Percentiles rank a stretch among this genome's conserved stretches.
Evolutionary conservation across 495 filamentous ascomycete genomes (phyloP).

Genomic region (Neurospora sp.): DNA sequence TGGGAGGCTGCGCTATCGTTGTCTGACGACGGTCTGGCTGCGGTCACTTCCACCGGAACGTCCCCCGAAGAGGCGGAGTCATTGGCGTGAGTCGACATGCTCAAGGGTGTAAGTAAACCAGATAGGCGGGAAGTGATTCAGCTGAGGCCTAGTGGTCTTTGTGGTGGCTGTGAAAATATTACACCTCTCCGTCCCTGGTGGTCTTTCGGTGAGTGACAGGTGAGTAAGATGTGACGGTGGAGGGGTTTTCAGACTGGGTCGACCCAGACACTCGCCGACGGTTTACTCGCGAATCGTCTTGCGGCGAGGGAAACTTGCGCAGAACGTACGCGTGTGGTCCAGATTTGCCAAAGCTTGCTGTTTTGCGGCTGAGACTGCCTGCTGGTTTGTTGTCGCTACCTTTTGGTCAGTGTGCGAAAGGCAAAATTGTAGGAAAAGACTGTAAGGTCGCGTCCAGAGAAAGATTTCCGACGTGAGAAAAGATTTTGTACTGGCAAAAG

Average conservation of each 20-base stretch:
- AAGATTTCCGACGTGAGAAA: not conserved
- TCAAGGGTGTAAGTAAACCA: not conserved
- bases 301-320: not conserved
- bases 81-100: conserved; percentile 4
- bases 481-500: not conserved
- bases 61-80: not conserved
- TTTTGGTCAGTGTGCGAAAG: not conserved
- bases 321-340: not conserved
- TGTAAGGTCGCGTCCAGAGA: not conserved
- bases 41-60: not conserved
- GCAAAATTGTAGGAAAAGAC: not conserved
- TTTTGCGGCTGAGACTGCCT: not conserved
- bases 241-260: not conserved
- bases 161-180: conserved; percentile 5
- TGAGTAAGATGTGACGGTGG: not conserved
- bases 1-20: not conserved
- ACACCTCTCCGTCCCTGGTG: not conserved
- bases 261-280: not conserved
- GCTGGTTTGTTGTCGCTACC: not conserved
- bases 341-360: not conserved
- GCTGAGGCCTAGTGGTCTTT: not conserved
- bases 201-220: not conserved
- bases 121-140: not conserved
- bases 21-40: not conserved
- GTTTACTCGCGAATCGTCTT: not conserved